phyloP scores from a whole-genome alignment of 495 filamentous ascomycete genomes.

The Cenococcum geophilum region DNA sequence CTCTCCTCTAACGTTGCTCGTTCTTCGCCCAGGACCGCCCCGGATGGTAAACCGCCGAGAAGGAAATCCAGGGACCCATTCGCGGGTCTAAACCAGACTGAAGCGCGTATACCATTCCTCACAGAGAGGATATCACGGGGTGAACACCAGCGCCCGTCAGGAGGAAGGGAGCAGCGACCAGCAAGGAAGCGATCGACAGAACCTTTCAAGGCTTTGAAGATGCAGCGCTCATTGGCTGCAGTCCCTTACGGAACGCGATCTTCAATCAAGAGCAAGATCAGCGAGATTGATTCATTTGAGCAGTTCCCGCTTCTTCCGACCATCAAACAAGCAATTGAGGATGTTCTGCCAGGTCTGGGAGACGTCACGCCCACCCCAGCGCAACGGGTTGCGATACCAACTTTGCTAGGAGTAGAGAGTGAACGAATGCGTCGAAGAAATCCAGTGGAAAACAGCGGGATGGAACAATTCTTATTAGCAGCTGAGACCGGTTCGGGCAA shows the following conservation, averaged over 20 bases:
- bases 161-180: conserved; percentile 32
- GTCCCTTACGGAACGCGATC: conserved; percentile 67
- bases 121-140: conserved; percentile 7
- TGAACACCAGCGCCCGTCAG: conserved; percentile 12
- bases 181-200: conserved; percentile 24
- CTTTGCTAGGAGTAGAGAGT: conserved; percentile 51
- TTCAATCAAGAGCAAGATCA: conserved; percentile 62
- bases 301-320: conserved; percentile 67
- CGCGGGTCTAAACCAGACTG: conserved; percentile 70
- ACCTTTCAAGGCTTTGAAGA: conserved; percentile 81
- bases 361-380: conserved; percentile 77
- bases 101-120: conserved; percentile 43
- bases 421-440: conserved; percentile 31
- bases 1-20: conserved; percentile 68
- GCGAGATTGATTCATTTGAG: conserved; percentile 67
- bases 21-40: conserved; percentile 43
- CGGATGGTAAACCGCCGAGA: conserved; percentile 36
- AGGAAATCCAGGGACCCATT: conserved; percentile 56
- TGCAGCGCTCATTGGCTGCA: conserved; percentile 72
- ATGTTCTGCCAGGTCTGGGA: conserved; percentile 64
- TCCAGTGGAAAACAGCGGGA: conserved; percentile 40
- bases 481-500: conserved; percentile 97
- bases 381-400: conserved; percentile 80
- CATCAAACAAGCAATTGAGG: conserved; percentile 66
- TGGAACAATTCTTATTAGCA: conserved; percentile 75